Conservation (phyloP, 129 eudicot genomes). For the Helichrysum umbraculigerum region DNA sequence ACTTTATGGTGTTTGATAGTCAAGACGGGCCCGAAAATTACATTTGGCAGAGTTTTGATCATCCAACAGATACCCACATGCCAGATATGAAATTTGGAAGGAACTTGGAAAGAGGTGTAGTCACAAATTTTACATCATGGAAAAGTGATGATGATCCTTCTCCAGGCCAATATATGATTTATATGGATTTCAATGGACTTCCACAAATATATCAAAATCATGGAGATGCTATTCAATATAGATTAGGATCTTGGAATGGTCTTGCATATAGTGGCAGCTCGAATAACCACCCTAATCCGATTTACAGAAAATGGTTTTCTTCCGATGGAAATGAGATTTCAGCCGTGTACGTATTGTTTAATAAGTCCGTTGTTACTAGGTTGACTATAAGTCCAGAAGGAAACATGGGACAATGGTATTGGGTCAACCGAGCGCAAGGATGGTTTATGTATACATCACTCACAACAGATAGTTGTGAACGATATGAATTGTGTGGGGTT, state of each 20-base stretch:
- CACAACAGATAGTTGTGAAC: not conserved
- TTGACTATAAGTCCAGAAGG: not conserved
- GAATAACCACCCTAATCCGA: not conserved
- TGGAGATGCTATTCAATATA: not conserved
- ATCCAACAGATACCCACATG: not conserved
- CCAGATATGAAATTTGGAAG: slow-evolving; percentile 3
- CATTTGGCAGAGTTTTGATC: slow-evolving; percentile 3
- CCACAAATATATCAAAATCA: not conserved
- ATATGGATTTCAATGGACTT: not conserved
- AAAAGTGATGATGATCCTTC: slow-evolving; percentile 33
- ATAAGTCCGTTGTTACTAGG: not conserved
- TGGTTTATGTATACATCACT: not conserved
- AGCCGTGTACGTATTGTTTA: not conserved
- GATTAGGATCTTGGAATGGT: not conserved
- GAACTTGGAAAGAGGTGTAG: slow-evolving; percentile 1
- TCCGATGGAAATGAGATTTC: not conserved
- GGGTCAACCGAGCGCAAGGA: not conserved
- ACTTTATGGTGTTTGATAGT: slow-evolving; percentile 7
- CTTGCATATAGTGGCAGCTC: not conserved
- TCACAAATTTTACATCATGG: slow-evolving; percentile 25
- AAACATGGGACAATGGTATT: not conserved
- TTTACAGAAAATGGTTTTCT: not conserved
- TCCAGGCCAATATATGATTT: not conserved
- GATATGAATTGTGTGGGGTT: slow-evolving; percentile 33
- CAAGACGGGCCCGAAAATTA: not conserved